Evolutionary conservation across 495 filamentous ascomycete genomes (phyloP).

Genomic region (Lineolata rhizophorae): DNA sequence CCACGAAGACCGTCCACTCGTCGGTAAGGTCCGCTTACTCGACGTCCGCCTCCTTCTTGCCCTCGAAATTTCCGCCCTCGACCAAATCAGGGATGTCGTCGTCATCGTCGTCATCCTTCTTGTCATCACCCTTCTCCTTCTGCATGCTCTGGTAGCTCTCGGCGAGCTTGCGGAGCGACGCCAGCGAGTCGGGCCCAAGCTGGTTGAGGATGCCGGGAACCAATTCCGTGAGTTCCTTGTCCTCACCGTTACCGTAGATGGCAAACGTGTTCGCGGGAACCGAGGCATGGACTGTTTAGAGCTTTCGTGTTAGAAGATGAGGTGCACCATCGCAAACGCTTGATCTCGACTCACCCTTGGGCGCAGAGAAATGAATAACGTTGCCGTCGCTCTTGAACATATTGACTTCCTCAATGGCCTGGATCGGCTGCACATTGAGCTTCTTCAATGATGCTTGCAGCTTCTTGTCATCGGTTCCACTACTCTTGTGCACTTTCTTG

Average conservation of each 20-base stretch:
- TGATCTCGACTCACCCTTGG: conserved; percentile 79
- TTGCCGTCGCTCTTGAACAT: conserved; percentile 99
- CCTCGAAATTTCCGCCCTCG: conserved; percentile 90
- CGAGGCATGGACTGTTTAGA: conserved; percentile 67
- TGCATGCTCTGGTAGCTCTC: conserved; percentile 99
- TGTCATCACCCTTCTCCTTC: conserved; percentile 62
- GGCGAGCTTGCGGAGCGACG: conserved; percentile 88
- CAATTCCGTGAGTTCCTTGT: conserved; percentile 98
- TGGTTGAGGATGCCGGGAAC: conserved; percentile 99
- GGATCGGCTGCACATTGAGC: conserved; percentile 43
- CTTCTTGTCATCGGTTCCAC: conserved; percentile 96
- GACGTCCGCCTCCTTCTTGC: conserved; percentile 35
- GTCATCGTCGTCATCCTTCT: conserved; percentile 56
- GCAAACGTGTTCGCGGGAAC: conserved; percentile 96
- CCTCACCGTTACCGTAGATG: conserved; percentile 95
- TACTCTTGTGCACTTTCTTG: conserved; percentile 87
- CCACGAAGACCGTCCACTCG: no score
- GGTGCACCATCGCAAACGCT: no score
- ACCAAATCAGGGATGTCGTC: conserved; percentile 91
- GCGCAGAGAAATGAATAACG: conserved; percentile 95
- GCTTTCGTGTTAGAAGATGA: no score
- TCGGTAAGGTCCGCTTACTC: no score
- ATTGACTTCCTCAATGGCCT: conserved; percentile 98
- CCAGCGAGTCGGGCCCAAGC: conserved; percentile 93
- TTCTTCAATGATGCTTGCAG: conserved; percentile 52